phyloP scores from a whole-genome alignment of 2,329 filamentous ascomycete species.

The Tolypocladium pustulatum region DNA sequence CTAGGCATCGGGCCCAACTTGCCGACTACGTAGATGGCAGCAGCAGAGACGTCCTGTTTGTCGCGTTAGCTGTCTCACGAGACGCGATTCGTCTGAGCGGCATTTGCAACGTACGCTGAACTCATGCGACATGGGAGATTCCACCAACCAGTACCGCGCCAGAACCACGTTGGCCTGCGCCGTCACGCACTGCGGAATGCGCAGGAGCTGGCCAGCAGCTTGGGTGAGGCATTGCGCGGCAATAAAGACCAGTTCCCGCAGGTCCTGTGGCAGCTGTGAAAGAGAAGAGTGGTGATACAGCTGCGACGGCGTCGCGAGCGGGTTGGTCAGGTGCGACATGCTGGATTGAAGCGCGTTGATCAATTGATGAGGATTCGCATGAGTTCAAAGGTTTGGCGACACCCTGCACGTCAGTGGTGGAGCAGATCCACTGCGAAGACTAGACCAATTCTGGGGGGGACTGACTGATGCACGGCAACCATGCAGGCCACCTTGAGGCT shows the following conservation, averaged over 20 bases:
- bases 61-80: neutral
- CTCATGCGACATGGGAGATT: constrained; percentile 44
- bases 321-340: constrained; percentile 58
- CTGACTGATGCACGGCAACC: too few species aligned
- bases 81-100: too few species aligned
- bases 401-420: too few species aligned
- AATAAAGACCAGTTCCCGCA: constrained; percentile 64
- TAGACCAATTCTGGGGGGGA: too few species aligned
- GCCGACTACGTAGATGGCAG: constrained; percentile 67
- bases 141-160: constrained; percentile 66
- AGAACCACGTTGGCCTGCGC: constrained; percentile 77
- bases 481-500: too few species aligned
- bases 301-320: constrained; percentile 62
- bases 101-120: constrained; percentile 34
- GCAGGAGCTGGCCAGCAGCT: constrained; percentile 68
- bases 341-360: neutral
- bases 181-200: constrained; percentile 75
- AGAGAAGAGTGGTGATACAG: constrained; percentile 46
- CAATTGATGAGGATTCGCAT: neutral
- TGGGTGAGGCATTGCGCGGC: constrained; percentile 65
- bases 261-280: constrained; percentile 51
- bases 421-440: neutral
- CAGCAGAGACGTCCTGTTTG: constrained; percentile 66
- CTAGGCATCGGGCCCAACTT: constrained; percentile 73
- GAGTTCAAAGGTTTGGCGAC: neutral